Evolutionary conservation across 2,329 filamentous ascomycete species (phyloP).

Genomic region (Aspergillus ochraceus): DNA sequence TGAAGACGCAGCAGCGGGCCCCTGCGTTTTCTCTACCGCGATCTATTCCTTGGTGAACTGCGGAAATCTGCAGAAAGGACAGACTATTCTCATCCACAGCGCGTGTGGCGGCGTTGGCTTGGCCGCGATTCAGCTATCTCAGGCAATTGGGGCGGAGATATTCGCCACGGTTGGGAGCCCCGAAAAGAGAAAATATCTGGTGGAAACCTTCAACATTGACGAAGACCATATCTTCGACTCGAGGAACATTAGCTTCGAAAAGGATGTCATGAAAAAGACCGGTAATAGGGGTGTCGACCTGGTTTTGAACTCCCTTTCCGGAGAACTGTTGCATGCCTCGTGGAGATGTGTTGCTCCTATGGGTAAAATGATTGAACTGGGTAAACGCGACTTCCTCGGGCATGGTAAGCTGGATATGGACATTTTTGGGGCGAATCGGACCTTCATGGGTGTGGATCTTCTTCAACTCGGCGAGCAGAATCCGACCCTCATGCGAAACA

Average conservation of each 20-base stretch:
- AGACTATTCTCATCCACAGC: slow-evolving; percentile 31
- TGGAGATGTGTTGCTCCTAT: slow-evolving; percentile 33
- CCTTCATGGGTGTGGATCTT: slow-evolving; percentile 25
- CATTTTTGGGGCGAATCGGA: slow-evolving; percentile 22
- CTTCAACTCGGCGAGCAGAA: slow-evolving; percentile 11
- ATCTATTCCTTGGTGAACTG: slow-evolving; percentile 24
- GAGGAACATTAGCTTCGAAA: slow-evolving; percentile 18
- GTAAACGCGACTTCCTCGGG: slow-evolving; percentile 26
- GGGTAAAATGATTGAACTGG: slow-evolving; percentile 30
- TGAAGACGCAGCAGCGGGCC: slow-evolving; percentile 19
- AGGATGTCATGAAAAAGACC: slow-evolving; percentile 18
- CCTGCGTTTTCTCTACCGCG: slow-evolving; percentile 20
- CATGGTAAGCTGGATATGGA: slow-evolving; percentile 24
- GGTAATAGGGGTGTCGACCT: slow-evolving; percentile 24
- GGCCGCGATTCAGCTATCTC: slow-evolving; percentile 25
- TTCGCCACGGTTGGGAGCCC: slow-evolving; percentile 26
- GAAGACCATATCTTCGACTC: slow-evolving; percentile 26
- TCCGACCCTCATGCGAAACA: slow-evolving; percentile 5
- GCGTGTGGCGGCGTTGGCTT: slow-evolving; percentile 28
- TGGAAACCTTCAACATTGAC: slow-evolving; percentile 19
- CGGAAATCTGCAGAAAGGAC: slow-evolving; percentile 22
- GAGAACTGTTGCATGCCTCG: slow-evolving; percentile 26
- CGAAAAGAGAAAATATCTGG: slow-evolving; percentile 23
- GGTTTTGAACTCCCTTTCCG: slow-evolving; percentile 29
- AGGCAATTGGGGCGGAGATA: slow-evolving; percentile 24